Evolutionary conservation across 2,329 filamentous ascomycete genomes (phyloP).

Genomic region (Penicillium sp.): DNA sequence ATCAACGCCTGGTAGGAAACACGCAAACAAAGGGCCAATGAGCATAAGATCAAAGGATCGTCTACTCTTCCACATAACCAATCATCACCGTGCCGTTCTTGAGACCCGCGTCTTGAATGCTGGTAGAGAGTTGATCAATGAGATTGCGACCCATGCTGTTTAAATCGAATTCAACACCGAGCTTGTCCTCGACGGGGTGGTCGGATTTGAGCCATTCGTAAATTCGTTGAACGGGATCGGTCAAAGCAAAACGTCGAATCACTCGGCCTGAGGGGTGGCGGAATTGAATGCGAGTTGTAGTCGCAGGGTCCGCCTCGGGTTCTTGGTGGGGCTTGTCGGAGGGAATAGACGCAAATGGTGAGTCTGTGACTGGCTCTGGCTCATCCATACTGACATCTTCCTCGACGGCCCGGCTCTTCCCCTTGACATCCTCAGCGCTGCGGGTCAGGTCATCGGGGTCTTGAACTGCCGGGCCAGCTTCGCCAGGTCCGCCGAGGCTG

Average conservation of each 20-base stretch:
- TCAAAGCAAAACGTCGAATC: constrained; percentile 78
- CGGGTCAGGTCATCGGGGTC: constrained; percentile 91
- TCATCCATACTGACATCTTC: constrained; percentile 41
- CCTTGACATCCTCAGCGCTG: constrained; percentile 51
- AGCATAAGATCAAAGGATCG: not conserved
- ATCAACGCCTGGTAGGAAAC: constrained; percentile 13
- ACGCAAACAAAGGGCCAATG: not conserved
- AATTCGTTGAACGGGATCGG: constrained; percentile 76
- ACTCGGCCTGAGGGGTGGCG: constrained; percentile 80
- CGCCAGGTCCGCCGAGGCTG: constrained; percentile 66
- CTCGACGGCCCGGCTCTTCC: constrained; percentile 52
- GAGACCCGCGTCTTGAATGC: constrained; percentile 77
- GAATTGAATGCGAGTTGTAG: constrained; percentile 89
- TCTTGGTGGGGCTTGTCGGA: constrained; percentile 74
- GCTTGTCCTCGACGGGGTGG: constrained; percentile 77
- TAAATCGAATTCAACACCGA: constrained; percentile 79
- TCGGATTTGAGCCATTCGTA: constrained; percentile 94
- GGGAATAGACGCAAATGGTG: constrained; percentile 71
- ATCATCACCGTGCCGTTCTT: constrained; percentile 97
- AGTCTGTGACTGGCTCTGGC: constrained; percentile 36
- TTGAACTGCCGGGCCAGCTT: constrained; percentile 56
- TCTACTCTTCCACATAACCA: constrained; percentile 72
- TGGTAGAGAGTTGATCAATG: constrained; percentile 71
- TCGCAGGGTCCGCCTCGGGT: constrained; percentile 69
- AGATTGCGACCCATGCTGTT: constrained; percentile 86